Evolutionary conservation across 805 yeast species (phyloP).

Genomic region (Candida andamanensis): DNA sequence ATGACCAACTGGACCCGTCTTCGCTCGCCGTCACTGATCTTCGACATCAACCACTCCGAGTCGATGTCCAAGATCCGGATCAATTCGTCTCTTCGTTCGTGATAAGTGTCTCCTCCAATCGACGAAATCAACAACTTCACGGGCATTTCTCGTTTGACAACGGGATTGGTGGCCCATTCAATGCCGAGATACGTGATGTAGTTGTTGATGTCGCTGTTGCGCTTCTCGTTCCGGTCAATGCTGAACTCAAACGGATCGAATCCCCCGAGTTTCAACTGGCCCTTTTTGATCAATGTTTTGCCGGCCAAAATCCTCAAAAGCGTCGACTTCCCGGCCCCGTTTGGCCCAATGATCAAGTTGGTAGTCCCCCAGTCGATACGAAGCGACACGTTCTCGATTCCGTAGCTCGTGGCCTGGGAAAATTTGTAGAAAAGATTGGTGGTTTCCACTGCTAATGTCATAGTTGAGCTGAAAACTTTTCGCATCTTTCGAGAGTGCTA

Average conservation of each 20-base stretch:
- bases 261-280: constrained; percentile 70
- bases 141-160: constrained; percentile 87
- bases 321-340: constrained; percentile 97
- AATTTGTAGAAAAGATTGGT: constrained; percentile 65
- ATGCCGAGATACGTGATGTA: constrained; percentile 84
- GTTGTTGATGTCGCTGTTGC: constrained; percentile 40
- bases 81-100: constrained; percentile 72
- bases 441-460: constrained; percentile 52
- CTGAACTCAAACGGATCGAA: constrained; percentile 74
- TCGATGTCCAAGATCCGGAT: constrained; percentile 80
- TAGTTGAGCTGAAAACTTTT: background rate
- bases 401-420: constrained; percentile 52
- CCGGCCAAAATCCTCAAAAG: constrained; percentile 82
- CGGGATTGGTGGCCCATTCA: constrained; percentile 93
- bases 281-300: constrained; percentile 75
- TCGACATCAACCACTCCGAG: constrained; percentile 86
- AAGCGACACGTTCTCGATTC: constrained; percentile 60
- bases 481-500: background rate
- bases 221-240: constrained; percentile 42
- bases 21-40: constrained; percentile 90
- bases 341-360: constrained; percentile 82
- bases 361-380: constrained; percentile 67
- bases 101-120: constrained; percentile 63
- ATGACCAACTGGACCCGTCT: constrained; percentile 89
- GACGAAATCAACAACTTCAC: constrained; percentile 74